phyloP scores from a whole-genome alignment of 169 alveolate genomes.

The Nephromyces sp. region DNA sequence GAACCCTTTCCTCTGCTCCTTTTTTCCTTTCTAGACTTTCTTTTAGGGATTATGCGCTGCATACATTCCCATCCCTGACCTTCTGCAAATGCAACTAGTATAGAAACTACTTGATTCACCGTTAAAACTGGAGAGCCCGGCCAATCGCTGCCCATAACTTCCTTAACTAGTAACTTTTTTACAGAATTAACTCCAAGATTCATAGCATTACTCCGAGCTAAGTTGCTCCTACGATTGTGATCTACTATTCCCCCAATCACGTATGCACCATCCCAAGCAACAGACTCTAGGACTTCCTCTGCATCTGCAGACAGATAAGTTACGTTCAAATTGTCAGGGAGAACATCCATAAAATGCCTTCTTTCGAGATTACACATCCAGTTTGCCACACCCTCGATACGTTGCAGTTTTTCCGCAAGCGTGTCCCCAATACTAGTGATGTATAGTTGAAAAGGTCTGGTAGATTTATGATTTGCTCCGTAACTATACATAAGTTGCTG shows the following conservation, averaged over 20 bases:
- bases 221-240: constrained; percentile 46
- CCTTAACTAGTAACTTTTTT: constrained; percentile 42
- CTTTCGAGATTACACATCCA: neutral
- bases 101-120: constrained; percentile 21
- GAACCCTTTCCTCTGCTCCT: too few species aligned
- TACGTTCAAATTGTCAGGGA: neutral
- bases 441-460: neutral
- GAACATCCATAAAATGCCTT: neutral
- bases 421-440: neutral
- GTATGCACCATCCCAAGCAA: constrained; percentile 17
- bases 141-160: constrained; percentile 31
- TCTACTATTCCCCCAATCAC: constrained; percentile 61
- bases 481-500: constrained; percentile 40
- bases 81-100: too few species aligned
- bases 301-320: constrained; percentile 21
- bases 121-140: constrained; percentile 45
- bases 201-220: constrained; percentile 29
- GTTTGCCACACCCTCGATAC: neutral
- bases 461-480: constrained; percentile 16
- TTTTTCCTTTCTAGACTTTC: too few species aligned
- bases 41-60: too few species aligned
- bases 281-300: neutral
- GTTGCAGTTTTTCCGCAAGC: neutral
- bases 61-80: too few species aligned
- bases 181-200: constrained; percentile 30